Base-by-base conservation (phyloP, 768 basidiomycete species). In the Exidia glandulosa region DNA sequence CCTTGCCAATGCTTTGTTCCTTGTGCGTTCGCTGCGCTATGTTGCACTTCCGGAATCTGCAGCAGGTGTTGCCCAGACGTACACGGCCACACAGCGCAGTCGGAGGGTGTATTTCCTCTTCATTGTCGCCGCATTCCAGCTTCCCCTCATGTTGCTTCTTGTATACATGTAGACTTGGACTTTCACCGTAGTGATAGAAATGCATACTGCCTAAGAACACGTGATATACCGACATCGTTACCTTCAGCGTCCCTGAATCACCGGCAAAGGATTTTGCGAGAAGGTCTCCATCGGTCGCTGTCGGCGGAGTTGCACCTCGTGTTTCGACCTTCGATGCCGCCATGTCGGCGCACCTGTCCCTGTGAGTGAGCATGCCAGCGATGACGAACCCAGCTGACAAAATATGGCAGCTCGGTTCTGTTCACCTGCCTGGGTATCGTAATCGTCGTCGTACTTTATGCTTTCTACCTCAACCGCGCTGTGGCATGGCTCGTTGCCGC, bases 1-100 rank as follows among this genome's bases (percentile, higher is more conserved):
- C 70, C 74, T 85, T 30, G 88, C 94, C 19, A 95, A 94, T 63
- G 92, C 86, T 0, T 94, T 98, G 75, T 97, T 98, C 81, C 76
- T 96, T 48, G 93, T 91, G 67, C 58, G 94, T 48, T 95, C 94
- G 1, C 80, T 97, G 30, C 90, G 94, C 57, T 90, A 92, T 23
- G 84, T 96, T 59, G 85, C 96, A 57, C 81, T 96, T 1, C 92
- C 94, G 3, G 93, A 96, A 71, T 79, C 86, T 2, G 81, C 78
- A 10, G 75, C 78, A 36, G 80, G 74, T 36, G 81, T 69, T 50
- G 81, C 77, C 2, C 78, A 75, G 16, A 88, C 88, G 0, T 81
- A 93, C 23, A 86, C 85, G 34, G 85, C 87, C 56, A 81, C 87
- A 0, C 89, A 92, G 63, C 81, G 94, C 16, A 81, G 87, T n/a